These are phyloP conservation scores for Millerago galiae DNA, from an alignment of 805 yeast species.

Conservation along the genomic window DNA sequence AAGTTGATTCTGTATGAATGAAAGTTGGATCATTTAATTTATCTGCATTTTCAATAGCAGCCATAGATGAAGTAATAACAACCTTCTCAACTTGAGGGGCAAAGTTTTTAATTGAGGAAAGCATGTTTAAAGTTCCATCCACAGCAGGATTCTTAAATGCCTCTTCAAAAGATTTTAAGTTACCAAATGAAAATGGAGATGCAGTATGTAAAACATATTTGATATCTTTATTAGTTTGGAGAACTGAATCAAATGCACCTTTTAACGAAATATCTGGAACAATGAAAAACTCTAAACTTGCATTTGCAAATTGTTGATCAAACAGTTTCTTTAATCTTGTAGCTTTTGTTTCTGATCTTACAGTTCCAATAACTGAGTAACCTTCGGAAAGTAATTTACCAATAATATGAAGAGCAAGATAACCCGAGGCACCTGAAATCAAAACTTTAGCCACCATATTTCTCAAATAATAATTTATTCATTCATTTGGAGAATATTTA, in stretches of 20 bases:
- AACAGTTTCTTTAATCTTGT: conserved; percentile 19
- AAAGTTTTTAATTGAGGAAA: conserved; percentile 36
- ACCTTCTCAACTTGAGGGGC: conserved; percentile 36
- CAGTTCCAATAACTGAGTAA: conserved; percentile 38
- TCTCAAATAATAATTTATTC: too few species aligned
- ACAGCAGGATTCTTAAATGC: conserved; percentile 48
- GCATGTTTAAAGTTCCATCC: conserved; percentile 42
- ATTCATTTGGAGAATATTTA: too few species aligned
- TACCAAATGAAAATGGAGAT: conserved; percentile 44
- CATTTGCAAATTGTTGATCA: conserved; percentile 20
- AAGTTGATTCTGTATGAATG: conserved; percentile 34
- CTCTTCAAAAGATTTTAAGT: conserved; percentile 32
- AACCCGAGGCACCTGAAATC: conserved; percentile 41
- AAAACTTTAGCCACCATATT: conserved; percentile 21
- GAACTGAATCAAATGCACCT: conserved; percentile 37
- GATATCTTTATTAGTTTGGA: conserved; percentile 41
- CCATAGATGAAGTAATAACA: conserved; percentile 48
- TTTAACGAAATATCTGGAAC: conserved; percentile 37
- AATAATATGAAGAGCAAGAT: conserved; percentile 36
- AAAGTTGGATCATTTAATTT: conserved; percentile 26
- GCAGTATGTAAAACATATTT: conserved; percentile 55
- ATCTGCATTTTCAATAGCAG: conserved; percentile 32
- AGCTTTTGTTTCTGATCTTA: conserved; percentile 32
- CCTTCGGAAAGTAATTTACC: conserved; percentile 29
- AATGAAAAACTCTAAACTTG: conserved; percentile 33